Conservation (phyloP, 805 yeast species). For the Wickerhamiella sergipiensis region DNA sequence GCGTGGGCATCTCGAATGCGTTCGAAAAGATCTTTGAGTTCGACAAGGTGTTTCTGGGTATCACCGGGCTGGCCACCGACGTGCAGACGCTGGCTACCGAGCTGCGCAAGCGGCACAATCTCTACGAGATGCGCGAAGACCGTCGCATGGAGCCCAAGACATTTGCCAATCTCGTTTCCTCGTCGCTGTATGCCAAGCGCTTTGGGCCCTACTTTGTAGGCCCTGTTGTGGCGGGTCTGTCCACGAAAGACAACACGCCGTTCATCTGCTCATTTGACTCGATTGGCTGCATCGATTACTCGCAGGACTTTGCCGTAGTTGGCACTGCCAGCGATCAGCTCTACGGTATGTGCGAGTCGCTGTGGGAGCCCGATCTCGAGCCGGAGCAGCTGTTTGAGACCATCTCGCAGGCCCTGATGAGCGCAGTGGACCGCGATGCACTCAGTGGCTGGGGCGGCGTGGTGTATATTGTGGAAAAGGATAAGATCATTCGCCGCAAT, state of each 20-base stretch:
- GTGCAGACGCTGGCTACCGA: slow-evolving; percentile 69
- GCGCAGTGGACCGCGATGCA: slow-evolving; percentile 95
- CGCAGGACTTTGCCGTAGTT: slow-evolving; percentile 84
- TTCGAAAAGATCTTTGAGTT: slow-evolving; percentile 84
- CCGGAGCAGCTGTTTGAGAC: slow-evolving; percentile 95
- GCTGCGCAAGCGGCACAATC: slow-evolving; percentile 71
- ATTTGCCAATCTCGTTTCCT: slow-evolving; percentile 82
- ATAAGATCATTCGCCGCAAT: slow-evolving; percentile 74
- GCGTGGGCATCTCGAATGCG: slow-evolving; percentile 80
- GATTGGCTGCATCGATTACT: slow-evolving; percentile 92
- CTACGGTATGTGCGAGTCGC: slow-evolving; percentile 95
- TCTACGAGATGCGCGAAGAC: slow-evolving; percentile 85
- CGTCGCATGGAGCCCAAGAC: slow-evolving; percentile 85
- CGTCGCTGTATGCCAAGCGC: slow-evolving; percentile 80
- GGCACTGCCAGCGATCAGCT: slow-evolving; percentile 97
- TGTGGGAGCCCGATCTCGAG: slow-evolving; percentile 85
- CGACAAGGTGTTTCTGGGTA: slow-evolving; percentile 68
- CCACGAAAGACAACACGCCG: slow-evolving; percentile 70
- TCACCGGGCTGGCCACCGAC: slow-evolving; percentile 92
- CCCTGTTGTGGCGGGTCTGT: slow-evolving; percentile 91
- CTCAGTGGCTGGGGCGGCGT: slow-evolving; percentile 98
- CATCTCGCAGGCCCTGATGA: slow-evolving; percentile 80
- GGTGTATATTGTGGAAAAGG: slow-evolving; percentile 62
- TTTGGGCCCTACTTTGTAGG: slow-evolving; percentile 92
- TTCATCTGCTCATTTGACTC: slow-evolving; percentile 91